phyloP scores from a whole-genome alignment of 2,329 filamentous ascomycete species.

The Eurotiales sp. region DNA sequence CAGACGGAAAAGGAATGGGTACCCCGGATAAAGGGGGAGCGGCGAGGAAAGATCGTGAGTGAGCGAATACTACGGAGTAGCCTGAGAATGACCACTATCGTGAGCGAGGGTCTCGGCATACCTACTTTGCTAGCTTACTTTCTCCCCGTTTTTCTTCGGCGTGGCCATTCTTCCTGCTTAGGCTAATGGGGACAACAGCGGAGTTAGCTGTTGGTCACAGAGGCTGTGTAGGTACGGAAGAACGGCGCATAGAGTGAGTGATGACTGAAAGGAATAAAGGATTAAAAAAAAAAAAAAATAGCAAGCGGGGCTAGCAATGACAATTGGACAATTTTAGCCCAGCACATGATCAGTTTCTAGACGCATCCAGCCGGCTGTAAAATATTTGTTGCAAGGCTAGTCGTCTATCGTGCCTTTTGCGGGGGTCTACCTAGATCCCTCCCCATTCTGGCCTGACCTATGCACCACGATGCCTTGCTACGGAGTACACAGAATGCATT shows the following conservation, averaged over 20 bases:
- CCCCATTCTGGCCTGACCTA: no score
- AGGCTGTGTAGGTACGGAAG: no score
- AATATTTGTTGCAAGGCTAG: not conserved
- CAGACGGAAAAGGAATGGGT: constrained; percentile 2
- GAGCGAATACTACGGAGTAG: not conserved
- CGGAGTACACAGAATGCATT: no score
- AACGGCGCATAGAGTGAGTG: no score
- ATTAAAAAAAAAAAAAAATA: not conserved
- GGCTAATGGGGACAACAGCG: no score
- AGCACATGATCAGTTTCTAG: constrained; percentile 13
- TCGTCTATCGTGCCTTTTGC: not conserved
- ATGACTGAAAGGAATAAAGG: no score
- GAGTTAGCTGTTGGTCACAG: no score
- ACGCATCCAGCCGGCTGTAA: constrained; percentile 3
- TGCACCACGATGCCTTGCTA: no score
- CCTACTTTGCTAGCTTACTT: not conserved
- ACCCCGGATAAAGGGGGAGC: constrained; percentile 11
- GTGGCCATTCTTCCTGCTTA: no score
- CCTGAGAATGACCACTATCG: no score
- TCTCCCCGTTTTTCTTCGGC: no score
- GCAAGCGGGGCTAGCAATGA: constrained; percentile 2
- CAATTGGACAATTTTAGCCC: no score
- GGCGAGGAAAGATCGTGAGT: not conserved
- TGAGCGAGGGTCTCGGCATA: constrained; percentile 3
- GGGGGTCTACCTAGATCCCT: not conserved